Evolutionary conservation across 208 protist species (phyloP).

Genomic region (Trypanosoma cruzi): DNA sequence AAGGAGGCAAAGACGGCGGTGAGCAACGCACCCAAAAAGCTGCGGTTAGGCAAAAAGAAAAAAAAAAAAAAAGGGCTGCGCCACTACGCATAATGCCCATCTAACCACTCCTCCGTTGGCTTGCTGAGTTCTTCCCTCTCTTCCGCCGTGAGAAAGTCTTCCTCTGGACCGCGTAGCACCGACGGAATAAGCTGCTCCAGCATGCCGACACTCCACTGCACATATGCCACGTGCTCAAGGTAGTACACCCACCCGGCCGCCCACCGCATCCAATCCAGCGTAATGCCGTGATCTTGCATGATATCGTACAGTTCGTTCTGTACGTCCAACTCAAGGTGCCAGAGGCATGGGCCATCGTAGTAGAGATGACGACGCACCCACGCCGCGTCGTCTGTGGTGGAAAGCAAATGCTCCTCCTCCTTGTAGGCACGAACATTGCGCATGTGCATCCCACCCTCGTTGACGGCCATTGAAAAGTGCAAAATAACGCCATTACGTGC

Average conservation of each 20-base stretch:
- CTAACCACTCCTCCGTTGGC: constrained; percentile 65
- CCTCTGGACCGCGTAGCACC: constrained; percentile 46
- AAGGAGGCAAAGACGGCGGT: too few species aligned
- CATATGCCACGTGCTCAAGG: constrained; percentile 68
- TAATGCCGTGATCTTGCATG: constrained; percentile 86
- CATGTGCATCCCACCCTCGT: constrained; percentile 86
- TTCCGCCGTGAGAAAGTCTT: constrained; percentile 59
- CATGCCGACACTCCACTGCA: constrained; percentile 64
- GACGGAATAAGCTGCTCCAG: constrained; percentile 71
- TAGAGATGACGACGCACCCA: constrained; percentile 59
- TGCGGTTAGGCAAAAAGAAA: too few species aligned
- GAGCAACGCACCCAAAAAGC: too few species aligned
- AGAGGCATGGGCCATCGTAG: constrained; percentile 87
- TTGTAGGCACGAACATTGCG: constrained; percentile 87
- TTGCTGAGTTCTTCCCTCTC: constrained; percentile 56
- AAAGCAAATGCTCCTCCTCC: constrained; percentile 31
- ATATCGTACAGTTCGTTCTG: constrained; percentile 87
- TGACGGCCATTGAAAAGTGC: constrained; percentile 76
- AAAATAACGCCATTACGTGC: constrained; percentile 73
- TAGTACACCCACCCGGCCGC: constrained; percentile 79
- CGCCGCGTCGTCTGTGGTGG: constrained; percentile 49
- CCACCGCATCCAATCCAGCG: constrained; percentile 75
- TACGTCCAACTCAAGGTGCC: constrained; percentile 82
- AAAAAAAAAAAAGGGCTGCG: not conserved
- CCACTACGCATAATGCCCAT: constrained; percentile 34